These are phyloP conservation scores for Vigna angularis DNA, from an alignment of 306 rosid genomes.

Conservation along the genomic window DNA sequence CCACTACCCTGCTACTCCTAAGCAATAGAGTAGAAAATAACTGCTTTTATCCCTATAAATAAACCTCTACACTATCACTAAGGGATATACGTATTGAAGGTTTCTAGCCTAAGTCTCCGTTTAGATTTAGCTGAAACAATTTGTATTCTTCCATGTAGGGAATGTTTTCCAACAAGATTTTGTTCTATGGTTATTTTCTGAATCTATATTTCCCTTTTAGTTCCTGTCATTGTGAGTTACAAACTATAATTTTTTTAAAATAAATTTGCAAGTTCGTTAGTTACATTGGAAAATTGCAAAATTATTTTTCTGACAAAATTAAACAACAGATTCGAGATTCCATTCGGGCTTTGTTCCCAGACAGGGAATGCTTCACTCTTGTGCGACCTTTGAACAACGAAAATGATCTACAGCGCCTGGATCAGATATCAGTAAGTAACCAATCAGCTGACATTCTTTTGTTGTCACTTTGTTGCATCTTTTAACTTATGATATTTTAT, in stretches of 20 bases:
- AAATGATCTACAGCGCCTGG: constrained; percentile 86
- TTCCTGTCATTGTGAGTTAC: constrained; percentile 12
- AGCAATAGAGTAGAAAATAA: too few species aligned
- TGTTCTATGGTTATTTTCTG: neutral
- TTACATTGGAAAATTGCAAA: constrained; percentile 4
- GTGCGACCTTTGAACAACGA: constrained; percentile 91
- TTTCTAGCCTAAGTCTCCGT: too few species aligned
- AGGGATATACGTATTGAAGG: too few species aligned
- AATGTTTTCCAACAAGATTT: constrained; percentile 1
- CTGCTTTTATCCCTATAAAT: too few species aligned
- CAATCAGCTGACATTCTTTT: neutral
- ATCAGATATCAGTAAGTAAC: constrained; percentile 75
- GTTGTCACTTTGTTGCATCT: constrained; percentile 2
- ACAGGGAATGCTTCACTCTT: constrained; percentile 95
- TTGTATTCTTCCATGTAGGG: neutral
- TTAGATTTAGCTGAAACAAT: too few species aligned
- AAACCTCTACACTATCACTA: too few species aligned
- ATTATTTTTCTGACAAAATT: constrained; percentile 43
- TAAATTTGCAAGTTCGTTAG: constrained; percentile 17
- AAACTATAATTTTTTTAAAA: neutral
- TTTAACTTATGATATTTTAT: constrained; percentile 28
- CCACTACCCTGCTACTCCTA: too few species aligned
- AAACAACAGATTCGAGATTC: constrained; percentile 84
- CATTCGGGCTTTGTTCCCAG: constrained; percentile 92
- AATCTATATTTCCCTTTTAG: neutral